A percentile compares a stretch with the other conserved stretches of the same genome.
Evolutionary conservation across 768 basidiomycete genomes (phyloP).

Genomic region (Pleurotus pulmonarius): DNA sequence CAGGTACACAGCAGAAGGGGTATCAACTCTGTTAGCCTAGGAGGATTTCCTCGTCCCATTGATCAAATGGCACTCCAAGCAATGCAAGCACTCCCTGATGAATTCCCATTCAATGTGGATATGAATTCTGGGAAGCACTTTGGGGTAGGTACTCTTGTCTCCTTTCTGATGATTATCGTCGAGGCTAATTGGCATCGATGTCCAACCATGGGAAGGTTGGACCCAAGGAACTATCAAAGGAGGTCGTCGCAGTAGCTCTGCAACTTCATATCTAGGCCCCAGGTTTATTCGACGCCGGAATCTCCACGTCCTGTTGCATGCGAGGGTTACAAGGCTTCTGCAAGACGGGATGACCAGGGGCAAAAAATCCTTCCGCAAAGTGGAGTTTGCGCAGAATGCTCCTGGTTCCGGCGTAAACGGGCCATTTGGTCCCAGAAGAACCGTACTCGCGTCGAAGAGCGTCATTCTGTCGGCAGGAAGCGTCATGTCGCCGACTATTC

Average conservation of each 20-base stretch:
- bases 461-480: constrained; percentile 27
- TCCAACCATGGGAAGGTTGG: constrained; percentile 14
- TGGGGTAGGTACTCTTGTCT: constrained; percentile 22
- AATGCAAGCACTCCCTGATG: constrained; percentile 13
- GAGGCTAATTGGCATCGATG: background rate
- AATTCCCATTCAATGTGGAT: constrained; percentile 25
- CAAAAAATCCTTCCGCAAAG: constrained; percentile 13
- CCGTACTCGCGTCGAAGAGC: constrained; percentile 13
- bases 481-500: constrained; percentile 20
- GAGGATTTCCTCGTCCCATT: constrained; percentile 16
- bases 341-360: background rate
- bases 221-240: constrained; percentile 13
- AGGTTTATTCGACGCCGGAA: constrained; percentile 20
- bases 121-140: constrained; percentile 24
- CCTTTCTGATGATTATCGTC: background rate
- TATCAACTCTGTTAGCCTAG: constrained; percentile 19
- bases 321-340: constrained; percentile 13
- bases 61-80: constrained; percentile 19
- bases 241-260: constrained; percentile 17
- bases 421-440: background rate
- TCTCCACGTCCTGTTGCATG: constrained; percentile 19
- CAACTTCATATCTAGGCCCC: constrained; percentile 21
- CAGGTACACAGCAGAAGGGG: constrained; percentile 22
- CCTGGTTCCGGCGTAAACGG: background rate
- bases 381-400: constrained; percentile 12